These are phyloP conservation scores for Penicillium digitatum DNA, from an alignment of 2,329 filamentous ascomycete genomes.

Conservation along the genomic window DNA sequence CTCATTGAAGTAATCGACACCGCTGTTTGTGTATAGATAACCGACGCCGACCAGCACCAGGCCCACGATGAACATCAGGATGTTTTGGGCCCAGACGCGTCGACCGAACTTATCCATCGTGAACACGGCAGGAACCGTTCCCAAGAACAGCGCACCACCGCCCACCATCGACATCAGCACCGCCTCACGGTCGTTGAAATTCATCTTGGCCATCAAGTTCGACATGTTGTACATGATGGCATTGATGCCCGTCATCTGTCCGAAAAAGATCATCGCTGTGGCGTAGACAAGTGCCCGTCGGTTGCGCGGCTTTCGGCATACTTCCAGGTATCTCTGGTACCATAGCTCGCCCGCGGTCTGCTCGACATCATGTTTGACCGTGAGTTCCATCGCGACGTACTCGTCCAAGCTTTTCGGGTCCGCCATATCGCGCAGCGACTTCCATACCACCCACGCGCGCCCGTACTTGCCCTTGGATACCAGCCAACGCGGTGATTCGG, in stretches of 20 bases:
- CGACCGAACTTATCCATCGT: not conserved
- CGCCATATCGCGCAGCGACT: not conserved
- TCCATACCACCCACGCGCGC: not conserved
- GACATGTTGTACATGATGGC: slow-evolving; percentile 4
- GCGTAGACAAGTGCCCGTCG: not conserved
- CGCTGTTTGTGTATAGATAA: not conserved
- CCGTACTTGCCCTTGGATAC: not conserved
- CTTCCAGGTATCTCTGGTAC: not conserved
- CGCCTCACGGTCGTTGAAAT: slow-evolving; percentile 27
- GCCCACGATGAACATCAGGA: not conserved
- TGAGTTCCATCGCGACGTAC: not conserved
- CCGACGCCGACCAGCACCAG: not conserved
- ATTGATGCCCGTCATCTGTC: not conserved
- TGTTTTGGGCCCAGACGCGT: not conserved
- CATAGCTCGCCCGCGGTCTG: not conserved
- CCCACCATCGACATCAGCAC: slow-evolving; percentile 27
- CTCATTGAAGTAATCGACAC: not conserved
- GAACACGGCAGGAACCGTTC: not conserved
- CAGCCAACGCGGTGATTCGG: not conserved
- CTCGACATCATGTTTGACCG: not conserved
- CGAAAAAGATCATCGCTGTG: slow-evolving; percentile 29
- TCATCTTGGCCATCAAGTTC: slow-evolving; percentile 6
- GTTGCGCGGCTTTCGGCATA: not conserved
- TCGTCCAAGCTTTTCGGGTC: not conserved
- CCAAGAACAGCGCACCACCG: not conserved